A percentile compares a stretch with the other conserved stretches of the same genome.
phyloP scores from a whole-genome alignment of 768 basidiomycete species.

The Mycena kentingensis region DNA sequence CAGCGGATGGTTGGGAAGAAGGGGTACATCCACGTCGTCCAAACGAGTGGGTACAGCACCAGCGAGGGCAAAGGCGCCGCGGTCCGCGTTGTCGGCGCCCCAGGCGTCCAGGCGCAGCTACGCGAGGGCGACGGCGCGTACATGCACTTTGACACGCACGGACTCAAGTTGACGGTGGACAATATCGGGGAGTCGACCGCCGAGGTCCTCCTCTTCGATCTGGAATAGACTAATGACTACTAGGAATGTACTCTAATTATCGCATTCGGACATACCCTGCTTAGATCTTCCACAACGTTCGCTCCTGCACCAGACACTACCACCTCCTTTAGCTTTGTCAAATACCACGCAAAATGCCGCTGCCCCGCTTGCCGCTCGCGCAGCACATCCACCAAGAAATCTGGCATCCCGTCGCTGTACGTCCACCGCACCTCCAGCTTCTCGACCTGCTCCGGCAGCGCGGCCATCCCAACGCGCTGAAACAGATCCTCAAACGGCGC shows the following conservation, averaged over 20 bases:
- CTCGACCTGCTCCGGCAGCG: no score
- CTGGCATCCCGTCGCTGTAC: neutral
- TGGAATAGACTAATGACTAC: constrained; percentile 56
- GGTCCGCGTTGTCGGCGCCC: constrained; percentile 51
- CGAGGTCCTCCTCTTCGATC: constrained; percentile 84
- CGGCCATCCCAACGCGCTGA: no score
- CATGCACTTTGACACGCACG: constrained; percentile 50
- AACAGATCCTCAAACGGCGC: neutral
- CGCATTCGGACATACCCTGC: no score
- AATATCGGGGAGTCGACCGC: constrained; percentile 69
- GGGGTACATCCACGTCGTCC: constrained; percentile 84
- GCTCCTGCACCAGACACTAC: no score
- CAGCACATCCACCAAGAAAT: neutral
- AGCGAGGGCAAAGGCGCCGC: constrained; percentile 56
- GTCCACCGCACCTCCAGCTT: neutral
- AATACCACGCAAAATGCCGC: neutral
- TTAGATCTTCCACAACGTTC: no score
- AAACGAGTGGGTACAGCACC: constrained; percentile 79
- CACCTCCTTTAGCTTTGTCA: no score
- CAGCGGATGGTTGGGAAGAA: constrained; percentile 57
- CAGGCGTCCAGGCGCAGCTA: constrained; percentile 50
- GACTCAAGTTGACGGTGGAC: constrained; percentile 46
- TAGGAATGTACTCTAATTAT: neutral
- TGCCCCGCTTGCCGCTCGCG: neutral
- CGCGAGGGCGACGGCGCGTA: constrained; percentile 91